Conservation (phyloP, 2,329 filamentous ascomycete species). For the Penicillium glabrum region DNA sequence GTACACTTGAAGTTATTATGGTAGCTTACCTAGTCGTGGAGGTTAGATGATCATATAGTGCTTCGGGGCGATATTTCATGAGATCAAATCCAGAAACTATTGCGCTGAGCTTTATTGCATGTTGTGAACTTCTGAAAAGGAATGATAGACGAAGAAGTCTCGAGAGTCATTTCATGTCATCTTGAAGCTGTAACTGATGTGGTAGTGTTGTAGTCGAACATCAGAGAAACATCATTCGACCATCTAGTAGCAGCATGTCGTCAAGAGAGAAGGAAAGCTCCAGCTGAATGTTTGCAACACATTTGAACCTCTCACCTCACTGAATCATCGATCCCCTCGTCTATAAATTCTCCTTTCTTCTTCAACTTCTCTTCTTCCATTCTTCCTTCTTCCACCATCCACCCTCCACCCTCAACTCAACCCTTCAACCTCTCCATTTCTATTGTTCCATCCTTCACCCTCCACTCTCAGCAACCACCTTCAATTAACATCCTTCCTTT, state of each 20-base stretch:
- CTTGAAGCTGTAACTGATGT: not conserved
- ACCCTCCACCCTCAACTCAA: not conserved
- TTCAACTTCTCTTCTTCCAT: not conserved
- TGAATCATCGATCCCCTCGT: not conserved
- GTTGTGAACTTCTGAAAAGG: not conserved
- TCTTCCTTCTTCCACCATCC: not conserved
- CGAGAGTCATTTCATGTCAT: not conserved
- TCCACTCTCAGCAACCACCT: not conserved
- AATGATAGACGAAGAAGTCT: not conserved
- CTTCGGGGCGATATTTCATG: not conserved
- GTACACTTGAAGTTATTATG: too few relatives aligned
- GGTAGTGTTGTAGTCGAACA: not conserved
- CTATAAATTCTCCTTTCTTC: not conserved
- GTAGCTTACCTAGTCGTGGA: too few relatives aligned
- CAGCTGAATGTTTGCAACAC: not conserved
- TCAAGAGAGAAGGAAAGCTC: not conserved
- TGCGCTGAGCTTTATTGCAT: not conserved
- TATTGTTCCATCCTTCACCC: too few relatives aligned
- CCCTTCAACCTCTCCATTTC: not conserved
- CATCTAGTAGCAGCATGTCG: not conserved
- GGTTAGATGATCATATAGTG: not conserved
- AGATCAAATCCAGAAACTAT: not conserved
- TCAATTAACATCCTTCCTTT: not conserved
- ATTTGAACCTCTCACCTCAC: not conserved
- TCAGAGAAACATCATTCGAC: not conserved